phyloP scores from a whole-genome alignment of 345 rosid species.

The Geranium brycei region DNA sequence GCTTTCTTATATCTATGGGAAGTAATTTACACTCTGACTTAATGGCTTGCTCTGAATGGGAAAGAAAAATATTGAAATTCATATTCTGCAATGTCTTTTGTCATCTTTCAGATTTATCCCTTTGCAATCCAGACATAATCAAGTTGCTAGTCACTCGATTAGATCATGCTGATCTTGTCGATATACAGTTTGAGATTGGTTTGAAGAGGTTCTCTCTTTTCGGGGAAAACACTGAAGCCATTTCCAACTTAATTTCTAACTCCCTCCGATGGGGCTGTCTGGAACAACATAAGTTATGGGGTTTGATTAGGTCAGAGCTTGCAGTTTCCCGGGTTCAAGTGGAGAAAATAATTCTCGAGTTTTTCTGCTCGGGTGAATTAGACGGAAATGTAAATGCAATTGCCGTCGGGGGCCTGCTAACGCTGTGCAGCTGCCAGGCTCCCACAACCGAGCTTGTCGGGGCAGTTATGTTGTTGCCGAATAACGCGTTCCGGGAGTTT shows the following conservation, averaged over 20 bases:
- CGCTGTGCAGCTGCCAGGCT: constrained; percentile 24
- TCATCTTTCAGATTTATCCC: constrained; percentile 31
- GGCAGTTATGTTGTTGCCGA: constrained; percentile 31
- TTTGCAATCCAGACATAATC: constrained; percentile 18
- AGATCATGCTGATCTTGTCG: constrained; percentile 31
- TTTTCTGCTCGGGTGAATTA: constrained; percentile 23
- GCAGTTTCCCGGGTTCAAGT: constrained; percentile 22
- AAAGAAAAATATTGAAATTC: constrained; percentile 14
- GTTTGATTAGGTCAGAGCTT: constrained; percentile 40
- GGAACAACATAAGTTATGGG: constrained; percentile 47
- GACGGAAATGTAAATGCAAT: constrained; percentile 28
- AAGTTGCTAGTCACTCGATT: constrained; percentile 23
- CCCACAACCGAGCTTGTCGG: constrained; percentile 40
- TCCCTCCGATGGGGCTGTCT: constrained; percentile 30
- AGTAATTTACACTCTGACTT: constrained; percentile 18
- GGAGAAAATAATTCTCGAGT: constrained; percentile 33
- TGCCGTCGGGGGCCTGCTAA: constrained; percentile 34
- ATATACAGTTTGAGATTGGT: constrained; percentile 33
- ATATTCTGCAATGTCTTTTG: constrained; percentile 19
- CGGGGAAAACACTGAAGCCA: constrained; percentile 25
- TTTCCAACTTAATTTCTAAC: constrained; percentile 22
- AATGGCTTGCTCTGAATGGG: constrained; percentile 24
- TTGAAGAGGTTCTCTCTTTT: constrained; percentile 25
- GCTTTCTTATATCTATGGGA: constrained; percentile 19
- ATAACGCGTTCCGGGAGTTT: constrained; percentile 26